Conservation (phyloP, 805 yeast species). For the Yamadazyma ubonensis region DNA sequence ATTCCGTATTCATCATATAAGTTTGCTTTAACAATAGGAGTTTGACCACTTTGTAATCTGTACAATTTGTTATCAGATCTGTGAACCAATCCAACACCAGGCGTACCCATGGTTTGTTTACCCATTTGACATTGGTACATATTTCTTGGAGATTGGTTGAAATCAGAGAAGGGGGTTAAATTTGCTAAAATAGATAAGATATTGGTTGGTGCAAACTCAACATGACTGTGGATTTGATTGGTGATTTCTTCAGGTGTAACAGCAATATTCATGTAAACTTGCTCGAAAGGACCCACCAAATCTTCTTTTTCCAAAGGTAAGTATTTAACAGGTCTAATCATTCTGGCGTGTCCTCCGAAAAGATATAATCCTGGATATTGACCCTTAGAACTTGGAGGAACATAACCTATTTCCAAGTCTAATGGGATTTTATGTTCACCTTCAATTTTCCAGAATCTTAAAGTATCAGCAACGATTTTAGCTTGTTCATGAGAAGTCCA, state of each 20-base stretch:
- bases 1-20: conserved; percentile 94
- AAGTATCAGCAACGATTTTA: conserved; percentile 78
- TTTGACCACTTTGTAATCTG: conserved; percentile 91
- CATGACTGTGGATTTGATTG: conserved; percentile 80
- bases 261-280: conserved; percentile 94
- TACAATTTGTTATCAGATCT: conserved; percentile 94
- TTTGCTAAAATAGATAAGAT: conserved; percentile 93
- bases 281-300: conserved; percentile 96
- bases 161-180: conserved; percentile 96
- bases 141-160: conserved; percentile 98
- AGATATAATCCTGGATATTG: conserved; percentile 95
- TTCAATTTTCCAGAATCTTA: conserved; percentile 90
- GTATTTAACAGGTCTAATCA: conserved; percentile 94
- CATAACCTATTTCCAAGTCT: conserved; percentile 89
- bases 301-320: conserved; percentile 81
- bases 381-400: conserved; percentile 93
- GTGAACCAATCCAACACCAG: conserved; percentile 91
- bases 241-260: conserved; percentile 91
- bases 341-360: conserved; percentile 90
- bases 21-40: conserved; percentile 93
- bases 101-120: conserved; percentile 99
- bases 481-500: conserved; percentile 94
- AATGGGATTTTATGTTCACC: conserved; percentile 75
- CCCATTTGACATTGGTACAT: conserved; percentile 99
- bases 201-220: conserved; percentile 93